Conservation (phyloP, 2,329 filamentous ascomycete species). For the Botryotinia calthae region DNA sequence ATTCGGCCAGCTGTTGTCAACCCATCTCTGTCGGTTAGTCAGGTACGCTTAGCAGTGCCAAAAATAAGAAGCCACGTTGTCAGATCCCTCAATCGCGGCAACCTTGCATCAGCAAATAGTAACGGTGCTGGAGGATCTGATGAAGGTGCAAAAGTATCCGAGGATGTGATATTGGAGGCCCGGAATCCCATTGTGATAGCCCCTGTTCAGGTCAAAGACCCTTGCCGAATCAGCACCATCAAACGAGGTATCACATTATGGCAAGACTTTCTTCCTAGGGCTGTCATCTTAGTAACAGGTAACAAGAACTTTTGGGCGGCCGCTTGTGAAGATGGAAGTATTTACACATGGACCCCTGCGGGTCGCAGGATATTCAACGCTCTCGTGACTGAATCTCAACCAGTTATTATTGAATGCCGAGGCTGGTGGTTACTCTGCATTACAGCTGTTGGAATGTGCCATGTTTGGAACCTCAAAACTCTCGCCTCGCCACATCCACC, state of each 20-base stretch:
- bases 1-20: slow-evolving; percentile 85
- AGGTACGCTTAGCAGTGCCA: slow-evolving; percentile 82
- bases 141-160: slow-evolving; percentile 60
- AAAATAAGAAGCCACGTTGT: slow-evolving; percentile 81
- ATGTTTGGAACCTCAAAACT: slow-evolving; percentile 89
- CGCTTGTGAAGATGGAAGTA: slow-evolving; percentile 85
- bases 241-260: slow-evolving; percentile 80
- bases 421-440: slow-evolving; percentile 89
- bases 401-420: slow-evolving; percentile 88
- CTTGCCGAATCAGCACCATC: slow-evolving; percentile 76
- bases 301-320: slow-evolving; percentile 90
- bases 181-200: slow-evolving; percentile 69
- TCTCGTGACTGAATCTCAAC: slow-evolving; percentile 84
- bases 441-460: slow-evolving; percentile 80
- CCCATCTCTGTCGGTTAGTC: slow-evolving; percentile 75
- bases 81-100: slow-evolving; percentile 70
- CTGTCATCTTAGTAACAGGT: slow-evolving; percentile 86
- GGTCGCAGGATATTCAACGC: slow-evolving; percentile 83
- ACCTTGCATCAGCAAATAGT: slow-evolving; percentile 42
- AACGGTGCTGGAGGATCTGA: slow-evolving; percentile 48
- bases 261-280: slow-evolving; percentile 88
- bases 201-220: slow-evolving; percentile 64
- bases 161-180: slow-evolving; percentile 81
- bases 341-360: slow-evolving; percentile 90
- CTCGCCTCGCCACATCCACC: slow-evolving; percentile 85